Evolutionary conservation across 352 stramenopile species (phyloP).

Genomic region (Thalassiosira livingstoniorum): DNA sequence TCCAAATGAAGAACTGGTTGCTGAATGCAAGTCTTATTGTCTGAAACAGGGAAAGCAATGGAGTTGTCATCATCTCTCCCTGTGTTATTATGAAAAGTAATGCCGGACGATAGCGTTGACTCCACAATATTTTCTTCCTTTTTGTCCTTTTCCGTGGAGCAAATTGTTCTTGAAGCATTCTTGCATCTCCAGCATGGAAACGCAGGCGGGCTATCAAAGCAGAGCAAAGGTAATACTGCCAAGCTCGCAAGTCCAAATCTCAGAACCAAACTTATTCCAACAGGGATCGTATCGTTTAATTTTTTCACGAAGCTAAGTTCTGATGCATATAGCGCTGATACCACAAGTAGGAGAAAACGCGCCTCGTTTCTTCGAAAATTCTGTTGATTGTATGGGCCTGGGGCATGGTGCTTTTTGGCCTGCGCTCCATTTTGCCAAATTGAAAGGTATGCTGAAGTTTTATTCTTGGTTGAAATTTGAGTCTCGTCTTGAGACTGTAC

Average conservation of each 20-base stretch:
- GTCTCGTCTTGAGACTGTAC: too few species aligned
- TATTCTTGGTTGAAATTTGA: too few species aligned
- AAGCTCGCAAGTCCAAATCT: neutral
- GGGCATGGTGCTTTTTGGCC: too few species aligned
- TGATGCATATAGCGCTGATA: slow-evolving; percentile 3
- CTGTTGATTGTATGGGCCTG: too few species aligned
- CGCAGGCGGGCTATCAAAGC: neutral
- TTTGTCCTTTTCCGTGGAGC: neutral
- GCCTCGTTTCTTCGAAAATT: neutral
- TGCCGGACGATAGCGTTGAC: too few species aligned
- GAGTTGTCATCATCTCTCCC: too few species aligned
- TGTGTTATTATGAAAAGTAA: too few species aligned
- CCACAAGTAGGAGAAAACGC: neutral
- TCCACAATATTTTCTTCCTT: neutral
- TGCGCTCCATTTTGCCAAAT: too few species aligned
- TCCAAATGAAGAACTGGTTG: too few species aligned
- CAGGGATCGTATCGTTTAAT: neutral
- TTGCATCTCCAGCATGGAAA: neutral
- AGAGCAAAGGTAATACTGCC: neutral
- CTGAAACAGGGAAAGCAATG: too few species aligned
- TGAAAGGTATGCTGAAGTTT: too few species aligned
- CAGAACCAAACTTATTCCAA: slow-evolving; percentile 4
- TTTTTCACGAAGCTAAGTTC: slow-evolving; percentile 4
- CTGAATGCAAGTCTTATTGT: too few species aligned
- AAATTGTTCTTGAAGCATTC: neutral